Conservation (phyloP, 768 basidiomycete genomes). For the Filobasidium floriforme region DNA sequence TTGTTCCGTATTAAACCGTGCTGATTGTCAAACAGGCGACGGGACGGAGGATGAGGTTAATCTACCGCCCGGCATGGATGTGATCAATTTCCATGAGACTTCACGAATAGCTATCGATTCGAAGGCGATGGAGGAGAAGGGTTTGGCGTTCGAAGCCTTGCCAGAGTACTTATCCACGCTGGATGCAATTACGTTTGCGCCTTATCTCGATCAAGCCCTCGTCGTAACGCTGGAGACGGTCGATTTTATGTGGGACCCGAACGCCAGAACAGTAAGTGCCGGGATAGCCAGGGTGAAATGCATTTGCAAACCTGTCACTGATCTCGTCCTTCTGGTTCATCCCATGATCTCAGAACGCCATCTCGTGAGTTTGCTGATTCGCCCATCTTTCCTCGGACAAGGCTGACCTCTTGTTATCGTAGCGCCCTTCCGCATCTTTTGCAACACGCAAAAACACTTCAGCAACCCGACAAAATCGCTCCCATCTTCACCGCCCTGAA, state of each 20-base stretch:
- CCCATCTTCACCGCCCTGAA: conserved; percentile 13
- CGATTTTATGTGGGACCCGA: conserved; percentile 9
- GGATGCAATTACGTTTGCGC: conserved; percentile 1
- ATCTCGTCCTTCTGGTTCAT: not conserved
- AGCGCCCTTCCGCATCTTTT: not conserved
- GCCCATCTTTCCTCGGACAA: not conserved
- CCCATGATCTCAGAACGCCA: not conserved
- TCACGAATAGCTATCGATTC: conserved; percentile 12
- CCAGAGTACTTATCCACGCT: conserved; percentile 2
- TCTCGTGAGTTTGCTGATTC: not conserved
- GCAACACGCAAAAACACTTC: conserved; percentile 5
- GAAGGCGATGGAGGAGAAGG: conserved; percentile 17
- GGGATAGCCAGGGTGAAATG: not conserved
- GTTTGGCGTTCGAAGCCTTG: conserved; percentile 6
- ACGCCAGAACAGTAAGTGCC: not conserved
- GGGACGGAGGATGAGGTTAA: not conserved
- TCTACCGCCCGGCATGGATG: conserved; percentile 1
- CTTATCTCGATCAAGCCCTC: conserved; percentile 11
- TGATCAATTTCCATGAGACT: not conserved
- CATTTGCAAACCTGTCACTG: not conserved
- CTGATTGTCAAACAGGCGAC: not conserved
- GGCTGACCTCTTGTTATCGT: not conserved
- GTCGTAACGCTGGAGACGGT: conserved; percentile 8
- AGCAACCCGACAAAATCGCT: not conserved
- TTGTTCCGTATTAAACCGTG: not conserved